Evolutionary conservation across 2,329 filamentous ascomycete genomes (phyloP), one percentile per base, ranked within the genome.

Genomic region (Xylariales sp.): DNA sequence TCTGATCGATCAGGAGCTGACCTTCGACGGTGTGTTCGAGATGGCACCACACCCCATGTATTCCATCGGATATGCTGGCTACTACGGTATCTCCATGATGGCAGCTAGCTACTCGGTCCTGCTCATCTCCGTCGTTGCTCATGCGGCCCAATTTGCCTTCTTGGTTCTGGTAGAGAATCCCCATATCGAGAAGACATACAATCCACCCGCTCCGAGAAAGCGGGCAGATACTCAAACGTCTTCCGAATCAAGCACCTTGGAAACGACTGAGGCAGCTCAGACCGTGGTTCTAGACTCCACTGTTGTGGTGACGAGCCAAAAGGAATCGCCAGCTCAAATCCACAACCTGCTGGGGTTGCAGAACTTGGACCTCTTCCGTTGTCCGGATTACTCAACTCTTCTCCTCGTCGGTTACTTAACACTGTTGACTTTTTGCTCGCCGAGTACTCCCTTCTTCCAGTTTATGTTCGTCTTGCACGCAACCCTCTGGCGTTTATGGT

Each of bases 41-140:
- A 94, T 98, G 83, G 93, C 93, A 15, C 93, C 93, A 21, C 93
- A 97, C 60, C 91, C 91, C 46, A 97, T 97, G 91, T 97, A 97
- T 67, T 95, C 90, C 39, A 91, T 97, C 54, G 93, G 93, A 27
- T 98, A 98, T 63, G 89, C 88, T 37, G 93, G 93, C 32, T 98
- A 94, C 69, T 98, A 98, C 60, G 93, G 93, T 51, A 96, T 97
- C 57, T 96, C 91, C 43, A 83, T 96, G 69, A 94, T 98, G 84
- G 90, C 89, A 32, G 91, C 91, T 45, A 98, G 93, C 71, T 97
- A 97, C 66, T 89, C 91, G 55, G 91, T 98, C 41, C 76, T 98
- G 34, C 90, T 95, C 72, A 96, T 97, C 61, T 97, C 93, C 40
- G 91, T 98, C 54, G 67, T 94, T 55, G 93, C 91, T 44, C 93